phyloP scores from a whole-genome alignment of 305 asterid species.

The Fraxinus baroniana region DNA sequence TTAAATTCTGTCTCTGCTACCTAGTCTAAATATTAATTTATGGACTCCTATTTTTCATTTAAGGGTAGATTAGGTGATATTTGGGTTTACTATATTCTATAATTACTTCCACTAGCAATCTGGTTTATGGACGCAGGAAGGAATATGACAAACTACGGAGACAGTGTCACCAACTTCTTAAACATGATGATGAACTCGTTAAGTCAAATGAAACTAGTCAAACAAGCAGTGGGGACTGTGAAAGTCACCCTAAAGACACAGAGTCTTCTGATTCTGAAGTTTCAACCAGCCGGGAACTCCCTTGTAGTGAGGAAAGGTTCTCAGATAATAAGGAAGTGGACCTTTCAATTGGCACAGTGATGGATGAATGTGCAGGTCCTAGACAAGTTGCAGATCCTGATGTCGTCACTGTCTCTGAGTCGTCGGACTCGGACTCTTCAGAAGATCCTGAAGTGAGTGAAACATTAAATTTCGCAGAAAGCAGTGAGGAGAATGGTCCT shows the following conservation, averaged over 20 bases:
- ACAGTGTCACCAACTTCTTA: slow-evolving; percentile 59
- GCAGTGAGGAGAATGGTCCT: slow-evolving; percentile 42
- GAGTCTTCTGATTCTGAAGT: slow-evolving; percentile 66
- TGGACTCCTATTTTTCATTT: background rate
- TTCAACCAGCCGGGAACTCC: slow-evolving; percentile 71
- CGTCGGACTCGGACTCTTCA: slow-evolving; percentile 72
- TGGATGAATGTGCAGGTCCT: slow-evolving; percentile 43
- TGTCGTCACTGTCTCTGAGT: slow-evolving; percentile 57
- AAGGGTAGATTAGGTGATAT: background rate
- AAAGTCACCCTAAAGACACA: slow-evolving; percentile 38
- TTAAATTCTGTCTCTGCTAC: background rate
- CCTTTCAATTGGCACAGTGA: slow-evolving; percentile 31
- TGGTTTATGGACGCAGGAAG: slow-evolving; percentile 52
- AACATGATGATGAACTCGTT: slow-evolving; percentile 30
- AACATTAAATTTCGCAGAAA: slow-evolving; percentile 58
- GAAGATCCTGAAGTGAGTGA: slow-evolving; percentile 65
- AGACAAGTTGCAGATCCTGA: slow-evolving; percentile 45
- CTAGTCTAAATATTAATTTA: background rate
- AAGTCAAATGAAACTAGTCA: slow-evolving; percentile 40
- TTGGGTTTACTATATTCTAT: slow-evolving; percentile 15
- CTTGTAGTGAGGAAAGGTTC: slow-evolving; percentile 69
- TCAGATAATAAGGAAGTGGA: slow-evolving; percentile 42
- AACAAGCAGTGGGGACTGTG: slow-evolving; percentile 41
- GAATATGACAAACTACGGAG: slow-evolving; percentile 78
- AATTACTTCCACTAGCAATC: slow-evolving; percentile 16